Percentiles rank a stretch among this genome's conserved stretches.
Evolutionary conservation across 2,329 filamentous ascomycete species (phyloP).

Genomic region (Colletotrichum camelliae): DNA sequence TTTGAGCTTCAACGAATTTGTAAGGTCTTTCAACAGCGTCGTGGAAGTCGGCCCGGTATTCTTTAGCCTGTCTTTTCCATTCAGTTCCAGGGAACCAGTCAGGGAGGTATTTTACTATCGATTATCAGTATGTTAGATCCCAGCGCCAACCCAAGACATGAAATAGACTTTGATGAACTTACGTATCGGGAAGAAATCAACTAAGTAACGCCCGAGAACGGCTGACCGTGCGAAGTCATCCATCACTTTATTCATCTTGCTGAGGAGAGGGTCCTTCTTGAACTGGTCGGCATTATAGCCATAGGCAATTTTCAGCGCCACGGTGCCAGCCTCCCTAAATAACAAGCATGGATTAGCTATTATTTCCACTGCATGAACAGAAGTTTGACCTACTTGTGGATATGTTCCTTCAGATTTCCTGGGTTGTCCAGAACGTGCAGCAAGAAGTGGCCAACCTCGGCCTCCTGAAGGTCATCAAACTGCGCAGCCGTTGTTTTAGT

Average conservation of each 20-base stretch:
- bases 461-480: constrained; percentile 47
- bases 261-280: constrained; percentile 11
- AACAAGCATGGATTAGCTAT: constrained; percentile 22
- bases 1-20: constrained; percentile 27
- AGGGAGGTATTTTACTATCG: constrained; percentile 28
- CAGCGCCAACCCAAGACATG: not conserved
- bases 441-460: constrained; percentile 48
- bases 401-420: constrained; percentile 40
- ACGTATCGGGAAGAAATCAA: constrained; percentile 16
- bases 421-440: constrained; percentile 44
- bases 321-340: constrained; percentile 11
- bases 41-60: not conserved
- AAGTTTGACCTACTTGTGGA: constrained; percentile 35
- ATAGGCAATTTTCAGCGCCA: constrained; percentile 19
- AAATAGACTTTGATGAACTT: not conserved
- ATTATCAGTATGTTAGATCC: not conserved
- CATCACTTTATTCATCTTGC: constrained; percentile 3
- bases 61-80: constrained; percentile 7
- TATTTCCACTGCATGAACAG: accelerated
- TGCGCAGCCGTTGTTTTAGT: constrained; percentile 40
- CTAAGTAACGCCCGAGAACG: constrained; percentile 7
- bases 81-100: constrained; percentile 18
- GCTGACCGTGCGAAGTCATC: constrained; percentile 13
- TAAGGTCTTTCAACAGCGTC: constrained; percentile 11
- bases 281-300: constrained; percentile 17